Percentiles rank a stretch among this genome's conserved stretches.
Conservation (phyloP, 1,284 basidiomycete genomes). For the Takashimella koratensis region DNA sequence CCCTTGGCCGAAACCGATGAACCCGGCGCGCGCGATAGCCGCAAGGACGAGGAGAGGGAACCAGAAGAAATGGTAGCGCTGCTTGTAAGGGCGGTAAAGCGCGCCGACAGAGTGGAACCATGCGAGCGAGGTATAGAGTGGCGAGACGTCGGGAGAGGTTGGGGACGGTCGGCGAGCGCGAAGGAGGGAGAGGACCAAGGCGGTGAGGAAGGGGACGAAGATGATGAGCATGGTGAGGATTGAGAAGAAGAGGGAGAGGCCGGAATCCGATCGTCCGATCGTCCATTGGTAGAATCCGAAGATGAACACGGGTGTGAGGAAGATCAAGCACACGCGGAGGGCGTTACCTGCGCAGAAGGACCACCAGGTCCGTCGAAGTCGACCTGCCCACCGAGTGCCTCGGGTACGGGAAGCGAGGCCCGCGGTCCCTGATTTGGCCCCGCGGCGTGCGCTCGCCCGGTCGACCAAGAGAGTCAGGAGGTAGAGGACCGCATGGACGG, state of each 20-base stretch:
- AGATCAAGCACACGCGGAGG: constrained; percentile 56
- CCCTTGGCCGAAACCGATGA: constrained; percentile 66
- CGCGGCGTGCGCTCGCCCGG: too few species aligned
- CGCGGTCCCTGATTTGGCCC: constrained; percentile 23
- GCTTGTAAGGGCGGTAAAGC: constrained; percentile 49
- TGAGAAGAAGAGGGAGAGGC: constrained; percentile 66
- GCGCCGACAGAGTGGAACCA: constrained; percentile 47
- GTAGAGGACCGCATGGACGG: constrained; percentile 57
- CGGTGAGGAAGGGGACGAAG: constrained; percentile 55
- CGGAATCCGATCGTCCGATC: constrained; percentile 65
- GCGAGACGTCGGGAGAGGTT: constrained; percentile 31
- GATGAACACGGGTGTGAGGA: constrained; percentile 64
- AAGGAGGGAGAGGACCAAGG: constrained; percentile 32
- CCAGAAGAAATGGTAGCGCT: constrained; percentile 51
- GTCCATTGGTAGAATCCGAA: constrained; percentile 87
- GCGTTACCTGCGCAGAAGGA: constrained; percentile 47
- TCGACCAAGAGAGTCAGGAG: constrained; percentile 35
- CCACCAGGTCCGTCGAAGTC: constrained; percentile 55
- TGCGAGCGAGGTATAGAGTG: constrained; percentile 43
- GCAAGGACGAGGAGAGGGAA: constrained; percentile 47
- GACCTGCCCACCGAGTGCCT: constrained; percentile 40
- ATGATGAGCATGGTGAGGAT: constrained; percentile 59
- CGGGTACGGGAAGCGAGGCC: background rate
- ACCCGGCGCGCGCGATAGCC: constrained; percentile 58
- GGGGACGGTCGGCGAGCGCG: constrained; percentile 30